Percentiles rank a stretch among this genome's conserved stretches.
These are phyloP conservation scores for Bipolaris oryzae DNA, from an alignment of 2,329 filamentous ascomycete genomes.

Conservation along the genomic window DNA sequence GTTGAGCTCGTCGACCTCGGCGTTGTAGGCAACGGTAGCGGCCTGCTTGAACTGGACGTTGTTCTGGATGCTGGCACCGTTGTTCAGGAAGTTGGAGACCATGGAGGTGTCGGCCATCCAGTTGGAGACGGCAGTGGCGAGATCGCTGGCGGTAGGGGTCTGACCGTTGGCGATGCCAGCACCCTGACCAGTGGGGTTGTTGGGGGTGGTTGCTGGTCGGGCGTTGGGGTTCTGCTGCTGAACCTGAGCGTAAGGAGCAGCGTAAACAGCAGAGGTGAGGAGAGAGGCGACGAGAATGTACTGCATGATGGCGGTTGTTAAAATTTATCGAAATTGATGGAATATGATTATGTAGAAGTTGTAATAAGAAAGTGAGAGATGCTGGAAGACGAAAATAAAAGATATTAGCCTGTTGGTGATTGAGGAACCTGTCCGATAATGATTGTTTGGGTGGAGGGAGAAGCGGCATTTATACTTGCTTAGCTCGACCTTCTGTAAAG, in stretches of 20 bases:
- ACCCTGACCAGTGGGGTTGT: constrained; percentile 22
- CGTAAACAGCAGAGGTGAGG: constrained; percentile 40
- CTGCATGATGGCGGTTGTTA: constrained; percentile 40
- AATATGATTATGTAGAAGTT: constrained; percentile 13
- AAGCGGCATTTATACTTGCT: constrained; percentile 32
- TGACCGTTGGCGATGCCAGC: constrained; percentile 29
- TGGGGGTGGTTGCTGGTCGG: neutral
- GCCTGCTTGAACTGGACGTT: constrained; percentile 46
- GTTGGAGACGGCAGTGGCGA: constrained; percentile 46
- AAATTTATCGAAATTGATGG: constrained; percentile 25
- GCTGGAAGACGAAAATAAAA: constrained; percentile 23
- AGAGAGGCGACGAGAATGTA: constrained; percentile 45
- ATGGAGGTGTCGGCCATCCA: constrained; percentile 48
- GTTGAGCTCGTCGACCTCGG: constrained; percentile 48
- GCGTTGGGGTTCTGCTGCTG: constrained; percentile 10
- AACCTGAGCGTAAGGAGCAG: constrained; percentile 38
- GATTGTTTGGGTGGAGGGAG: constrained; percentile 14
- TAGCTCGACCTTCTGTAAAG: constrained; percentile 3
- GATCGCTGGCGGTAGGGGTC: constrained; percentile 35
- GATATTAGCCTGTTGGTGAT: constrained; percentile 34
- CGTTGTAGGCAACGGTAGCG: constrained; percentile 46
- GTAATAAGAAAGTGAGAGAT: constrained; percentile 18
- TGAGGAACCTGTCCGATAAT: constrained; percentile 41
- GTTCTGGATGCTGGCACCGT: constrained; percentile 41
- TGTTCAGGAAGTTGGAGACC: constrained; percentile 48